Evolutionary conservation across 257 asterid genomes (phyloP).

Genomic region (Penstemon eatonii): DNA sequence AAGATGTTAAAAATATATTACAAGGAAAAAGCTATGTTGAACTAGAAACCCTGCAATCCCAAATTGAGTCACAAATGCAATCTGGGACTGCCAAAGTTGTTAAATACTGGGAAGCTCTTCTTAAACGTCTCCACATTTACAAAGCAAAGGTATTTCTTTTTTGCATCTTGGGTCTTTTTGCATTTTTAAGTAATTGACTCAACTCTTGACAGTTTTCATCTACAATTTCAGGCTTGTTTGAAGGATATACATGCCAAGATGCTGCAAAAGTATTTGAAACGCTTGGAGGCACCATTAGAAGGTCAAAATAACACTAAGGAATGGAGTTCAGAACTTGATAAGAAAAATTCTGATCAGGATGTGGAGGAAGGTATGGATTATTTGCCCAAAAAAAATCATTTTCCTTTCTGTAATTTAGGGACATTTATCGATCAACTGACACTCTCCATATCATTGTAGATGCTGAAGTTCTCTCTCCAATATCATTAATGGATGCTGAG

Average conservation of each 20-base stretch:
- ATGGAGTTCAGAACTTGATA: constrained; percentile 34
- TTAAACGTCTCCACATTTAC: constrained; percentile 75
- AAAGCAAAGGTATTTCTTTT: constrained; percentile 67
- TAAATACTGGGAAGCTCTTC: constrained; percentile 87
- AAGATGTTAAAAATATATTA: constrained; percentile 63
- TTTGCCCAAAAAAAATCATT: neutral
- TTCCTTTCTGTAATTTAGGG: constrained; percentile 16
- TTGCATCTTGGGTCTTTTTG: constrained; percentile 22
- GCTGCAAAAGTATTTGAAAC: constrained; percentile 71
- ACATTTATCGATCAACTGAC: constrained; percentile 22
- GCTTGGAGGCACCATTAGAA: constrained; percentile 55
- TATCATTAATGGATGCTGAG: constrained; percentile 49
- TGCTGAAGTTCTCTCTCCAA: constrained; percentile 42
- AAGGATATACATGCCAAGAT: constrained; percentile 82
- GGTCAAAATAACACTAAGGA: constrained; percentile 39
- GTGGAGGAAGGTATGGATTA: constrained; percentile 58
- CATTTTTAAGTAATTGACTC: constrained; percentile 8
- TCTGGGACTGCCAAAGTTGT: constrained; percentile 91
- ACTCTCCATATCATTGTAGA: constrained; percentile 32
- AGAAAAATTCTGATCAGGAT: constrained; percentile 51
- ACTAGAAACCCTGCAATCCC: constrained; percentile 57
- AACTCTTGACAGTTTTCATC: constrained; percentile 23
- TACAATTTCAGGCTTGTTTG: constrained; percentile 63
- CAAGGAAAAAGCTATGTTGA: constrained; percentile 64
- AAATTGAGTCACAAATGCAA: constrained; percentile 77